phyloP scores from a whole-genome alignment of 768 basidiomycete genomes.

The Auriscalpium microsporum region DNA sequence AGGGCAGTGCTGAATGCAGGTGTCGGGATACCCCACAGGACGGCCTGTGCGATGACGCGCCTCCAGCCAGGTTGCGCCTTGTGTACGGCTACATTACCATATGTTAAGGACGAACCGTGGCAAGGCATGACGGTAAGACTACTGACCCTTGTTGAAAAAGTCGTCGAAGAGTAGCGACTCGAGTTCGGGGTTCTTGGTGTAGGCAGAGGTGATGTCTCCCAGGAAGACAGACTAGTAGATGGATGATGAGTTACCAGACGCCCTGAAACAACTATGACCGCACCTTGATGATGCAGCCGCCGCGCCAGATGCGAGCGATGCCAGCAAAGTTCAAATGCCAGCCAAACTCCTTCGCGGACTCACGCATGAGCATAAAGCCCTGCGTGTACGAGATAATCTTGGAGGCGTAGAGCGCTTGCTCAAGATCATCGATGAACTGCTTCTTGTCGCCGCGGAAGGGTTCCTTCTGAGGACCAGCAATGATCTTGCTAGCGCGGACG shows the following conservation, averaged over 20 bases:
- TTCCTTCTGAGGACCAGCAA: slow-evolving; percentile 87
- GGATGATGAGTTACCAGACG: slow-evolving; percentile 20
- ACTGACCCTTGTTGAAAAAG: slow-evolving; percentile 89
- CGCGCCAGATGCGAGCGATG: slow-evolving; percentile 99
- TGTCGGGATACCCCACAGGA: slow-evolving; percentile 95
- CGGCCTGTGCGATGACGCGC: slow-evolving; percentile 90
- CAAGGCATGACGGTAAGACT: neutral
- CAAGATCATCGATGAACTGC: slow-evolving; percentile 97
- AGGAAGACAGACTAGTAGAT: slow-evolving; percentile 64
- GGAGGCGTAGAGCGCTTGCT: slow-evolving; percentile 97
- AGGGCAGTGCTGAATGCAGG: slow-evolving; percentile 98
- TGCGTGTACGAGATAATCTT: slow-evolving; percentile 99
- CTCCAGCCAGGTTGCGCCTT: slow-evolving; percentile 97
- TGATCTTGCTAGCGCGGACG: slow-evolving; percentile 81
- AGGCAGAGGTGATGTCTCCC: slow-evolving; percentile 85
- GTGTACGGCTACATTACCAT: slow-evolving; percentile 55
- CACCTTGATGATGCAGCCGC: slow-evolving; percentile 98
- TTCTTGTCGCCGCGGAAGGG: slow-evolving; percentile 96
- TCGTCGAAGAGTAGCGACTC: slow-evolving; percentile 93
- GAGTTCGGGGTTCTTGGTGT: slow-evolving; percentile 72
- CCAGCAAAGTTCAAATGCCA: slow-evolving; percentile 98
- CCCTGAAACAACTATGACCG: neutral
- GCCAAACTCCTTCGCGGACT: slow-evolving; percentile 86
- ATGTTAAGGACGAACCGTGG: neutral
- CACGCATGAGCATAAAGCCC: slow-evolving; percentile 99